Percentiles rank a stretch among this genome's conserved stretches.
phyloP scores from a whole-genome alignment of 2,329 filamentous ascomycete genomes.

The Epichloe festucae region DNA sequence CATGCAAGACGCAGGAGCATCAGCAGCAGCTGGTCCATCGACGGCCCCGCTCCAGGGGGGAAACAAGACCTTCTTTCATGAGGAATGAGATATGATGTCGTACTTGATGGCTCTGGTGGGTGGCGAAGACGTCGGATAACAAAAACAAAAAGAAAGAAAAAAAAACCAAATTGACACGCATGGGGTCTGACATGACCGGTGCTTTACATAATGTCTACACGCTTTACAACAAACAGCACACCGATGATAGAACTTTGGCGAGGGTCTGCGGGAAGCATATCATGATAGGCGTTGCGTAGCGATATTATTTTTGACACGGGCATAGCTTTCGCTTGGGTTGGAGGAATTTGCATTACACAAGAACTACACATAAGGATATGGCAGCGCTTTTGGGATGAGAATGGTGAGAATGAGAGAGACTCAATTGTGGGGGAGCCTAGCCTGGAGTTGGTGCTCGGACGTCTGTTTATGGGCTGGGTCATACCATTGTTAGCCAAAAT shows the following conservation, averaged over 20 bases:
- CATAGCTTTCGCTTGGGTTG: not conserved
- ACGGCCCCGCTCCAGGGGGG: constrained; percentile 18
- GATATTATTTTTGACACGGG: constrained; percentile 15
- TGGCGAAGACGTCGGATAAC: not conserved
- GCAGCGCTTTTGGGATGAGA: not conserved
- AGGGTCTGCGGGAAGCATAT: constrained; percentile 21
- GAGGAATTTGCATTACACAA: constrained; percentile 17
- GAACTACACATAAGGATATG: constrained; percentile 7
- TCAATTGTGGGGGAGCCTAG: not conserved
- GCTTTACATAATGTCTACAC: constrained; percentile 2
- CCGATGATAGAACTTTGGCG: constrained; percentile 18
- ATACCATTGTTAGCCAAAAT: constrained; percentile 9
- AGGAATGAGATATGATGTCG: constrained; percentile 20
- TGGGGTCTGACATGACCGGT: not conserved
- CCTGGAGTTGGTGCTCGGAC: constrained; percentile 7
- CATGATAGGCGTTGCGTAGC: constrained; percentile 24
- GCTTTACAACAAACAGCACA: constrained; percentile 1
- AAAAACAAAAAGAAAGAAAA: not conserved
- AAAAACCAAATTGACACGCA: not conserved
- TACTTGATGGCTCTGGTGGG: not conserved
- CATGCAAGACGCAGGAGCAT: constrained; percentile 43
- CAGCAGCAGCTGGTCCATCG: constrained; percentile 41
- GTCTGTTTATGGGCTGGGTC: constrained; percentile 6
- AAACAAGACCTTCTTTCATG: constrained; percentile 38
- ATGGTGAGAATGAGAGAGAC: not conserved